phyloP scores from a whole-genome alignment of 352 stramenopile genomes.

The Pythium coloratum region DNA sequence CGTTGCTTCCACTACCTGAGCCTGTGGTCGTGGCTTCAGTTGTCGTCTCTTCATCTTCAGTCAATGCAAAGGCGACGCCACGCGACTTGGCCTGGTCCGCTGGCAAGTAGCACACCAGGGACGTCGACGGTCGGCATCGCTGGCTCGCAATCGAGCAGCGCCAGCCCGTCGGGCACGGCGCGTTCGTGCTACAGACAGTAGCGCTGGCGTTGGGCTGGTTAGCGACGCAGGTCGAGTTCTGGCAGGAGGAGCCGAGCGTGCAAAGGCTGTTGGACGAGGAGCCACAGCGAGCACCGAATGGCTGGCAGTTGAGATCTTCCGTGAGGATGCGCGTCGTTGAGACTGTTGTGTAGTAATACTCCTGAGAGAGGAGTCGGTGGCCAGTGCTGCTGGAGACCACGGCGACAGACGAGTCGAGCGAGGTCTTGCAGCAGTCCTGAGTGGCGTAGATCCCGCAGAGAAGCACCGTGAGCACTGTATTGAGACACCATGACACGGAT shows the following conservation, averaged over 20 bases:
- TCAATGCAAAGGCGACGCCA: slow-evolving; percentile 28
- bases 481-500: slow-evolving; percentile 5
- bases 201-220: slow-evolving; percentile 4
- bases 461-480: slow-evolving; percentile 41
- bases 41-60: slow-evolving; percentile 20
- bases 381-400: slow-evolving; percentile 21
- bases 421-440: slow-evolving; percentile 39
- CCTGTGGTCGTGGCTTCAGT: not conserved
- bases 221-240: slow-evolving; percentile 27
- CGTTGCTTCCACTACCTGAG: slow-evolving; percentile 5
- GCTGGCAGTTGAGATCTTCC: slow-evolving; percentile 15
- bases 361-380: slow-evolving; percentile 2
- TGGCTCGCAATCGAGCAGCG: slow-evolving; percentile 24
- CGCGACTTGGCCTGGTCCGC: not conserved
- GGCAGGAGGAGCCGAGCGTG: slow-evolving; percentile 38
- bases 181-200: slow-evolving; percentile 10
- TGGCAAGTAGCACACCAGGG: slow-evolving; percentile 43
- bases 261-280: slow-evolving; percentile 24
- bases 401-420: slow-evolving; percentile 20
- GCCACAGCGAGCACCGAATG: slow-evolving; percentile 34
- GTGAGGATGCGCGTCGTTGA: slow-evolving; percentile 12
- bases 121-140: slow-evolving; percentile 30
- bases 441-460: slow-evolving; percentile 46
- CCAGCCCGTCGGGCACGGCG: slow-evolving; percentile 36
- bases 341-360: not conserved